A percentile compares a stretch with the other conserved stretches of the same genome.
Evolutionary conservation across 345 rosid genomes (phyloP).

Genomic region (Hibiscus trionum): DNA sequence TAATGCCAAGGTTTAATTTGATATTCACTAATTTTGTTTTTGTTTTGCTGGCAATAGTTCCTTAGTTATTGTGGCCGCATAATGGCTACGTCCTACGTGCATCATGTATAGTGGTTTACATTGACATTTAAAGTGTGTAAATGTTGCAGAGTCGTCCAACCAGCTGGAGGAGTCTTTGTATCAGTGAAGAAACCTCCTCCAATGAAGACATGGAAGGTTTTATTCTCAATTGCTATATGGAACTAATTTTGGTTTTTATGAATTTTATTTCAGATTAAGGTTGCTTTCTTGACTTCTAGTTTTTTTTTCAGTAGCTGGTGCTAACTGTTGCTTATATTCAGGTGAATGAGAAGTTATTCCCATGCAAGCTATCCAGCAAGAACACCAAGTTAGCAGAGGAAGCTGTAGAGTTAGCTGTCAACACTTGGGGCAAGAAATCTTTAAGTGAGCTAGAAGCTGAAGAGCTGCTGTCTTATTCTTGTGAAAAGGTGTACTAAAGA

Average conservation of each 20-base stretch:
- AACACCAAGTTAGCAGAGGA: conserved; percentile 69
- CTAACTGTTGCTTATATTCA: conserved; percentile 14
- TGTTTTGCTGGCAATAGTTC: not conserved
- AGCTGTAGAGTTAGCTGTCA: conserved; percentile 73
- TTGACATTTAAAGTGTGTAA: conserved; percentile 4
- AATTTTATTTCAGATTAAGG: not conserved
- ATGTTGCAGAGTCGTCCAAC: conserved; percentile 64
- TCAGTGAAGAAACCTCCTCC: conserved; percentile 81
- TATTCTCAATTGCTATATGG: conserved; percentile 8
- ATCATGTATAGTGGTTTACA: not conserved
- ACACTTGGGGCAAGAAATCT: conserved; percentile 80
- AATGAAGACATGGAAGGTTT: conserved; percentile 92
- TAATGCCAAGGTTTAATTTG: conserved; percentile 79
- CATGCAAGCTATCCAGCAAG: conserved; percentile 63
- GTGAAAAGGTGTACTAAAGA: conserved; percentile 66
- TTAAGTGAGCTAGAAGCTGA: conserved; percentile 93
- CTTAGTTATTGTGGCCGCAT: not conserved
- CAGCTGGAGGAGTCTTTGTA: conserved; percentile 67
- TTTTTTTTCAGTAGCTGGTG: not conserved
- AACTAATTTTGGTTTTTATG: conserved; percentile 3
- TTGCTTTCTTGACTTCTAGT: not conserved
- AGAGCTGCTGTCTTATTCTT: conserved; percentile 85
- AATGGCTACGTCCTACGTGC: not conserved
- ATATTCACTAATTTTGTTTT: not conserved
- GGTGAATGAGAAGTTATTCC: conserved; percentile 87